These are phyloP conservation scores for Leishmania turanica DNA, from an alignment of 208 protist species.

Conservation along the genomic window DNA sequence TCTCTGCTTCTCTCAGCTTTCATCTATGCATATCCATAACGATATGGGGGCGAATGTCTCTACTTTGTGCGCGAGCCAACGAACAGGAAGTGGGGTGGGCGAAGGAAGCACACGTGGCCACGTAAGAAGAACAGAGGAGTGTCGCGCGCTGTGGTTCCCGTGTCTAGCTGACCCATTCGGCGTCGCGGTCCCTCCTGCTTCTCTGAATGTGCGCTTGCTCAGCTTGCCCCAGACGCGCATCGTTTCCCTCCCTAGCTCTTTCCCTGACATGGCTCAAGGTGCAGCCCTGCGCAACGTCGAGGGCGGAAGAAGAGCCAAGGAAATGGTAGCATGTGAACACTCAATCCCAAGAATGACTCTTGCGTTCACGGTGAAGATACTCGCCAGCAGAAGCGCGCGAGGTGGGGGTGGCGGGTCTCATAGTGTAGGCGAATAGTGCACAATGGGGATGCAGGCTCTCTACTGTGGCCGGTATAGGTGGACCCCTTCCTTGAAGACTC, in stretches of 20 bases:
- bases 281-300: not conserved
- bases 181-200: not conserved
- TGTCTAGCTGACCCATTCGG: not conserved
- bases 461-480: not conserved
- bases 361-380: not conserved
- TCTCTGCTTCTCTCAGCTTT: not conserved
- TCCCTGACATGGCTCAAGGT: not conserved
- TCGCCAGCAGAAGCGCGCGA: not conserved
- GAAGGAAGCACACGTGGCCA: not conserved
- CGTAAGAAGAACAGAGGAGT: not conserved
- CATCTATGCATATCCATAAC: no score
- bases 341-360: not conserved
- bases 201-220: not conserved
- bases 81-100: not conserved
- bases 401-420: not conserved
- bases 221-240: not conserved
- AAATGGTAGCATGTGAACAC: not conserved
- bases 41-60: not conserved
- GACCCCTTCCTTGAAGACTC: not conserved
- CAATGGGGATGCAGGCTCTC: not conserved
- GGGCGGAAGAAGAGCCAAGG: not conserved
- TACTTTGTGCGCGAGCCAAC: not conserved
- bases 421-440: not conserved
- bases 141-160: not conserved
- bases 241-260: not conserved